Base-by-base conservation (phyloP, 164 flowering plant genomes). In the Stephania japonica region DNA sequence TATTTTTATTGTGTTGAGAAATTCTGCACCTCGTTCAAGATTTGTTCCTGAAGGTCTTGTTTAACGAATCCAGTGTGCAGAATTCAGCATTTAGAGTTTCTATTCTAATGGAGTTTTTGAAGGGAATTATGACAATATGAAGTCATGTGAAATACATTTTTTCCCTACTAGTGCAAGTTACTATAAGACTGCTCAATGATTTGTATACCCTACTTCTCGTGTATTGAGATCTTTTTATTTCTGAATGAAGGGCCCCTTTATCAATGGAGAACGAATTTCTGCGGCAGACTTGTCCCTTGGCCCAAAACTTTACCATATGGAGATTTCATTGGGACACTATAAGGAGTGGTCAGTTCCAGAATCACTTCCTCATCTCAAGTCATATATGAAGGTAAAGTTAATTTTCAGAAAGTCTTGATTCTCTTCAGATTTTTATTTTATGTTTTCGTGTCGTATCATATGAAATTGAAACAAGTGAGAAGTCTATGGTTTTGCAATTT, bases 311-410 rank as follows among this genome's bases (percentile, higher is more conserved):
- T 89, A 90, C 80, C 99, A 95, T 82, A 70, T 95, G 49, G 95
- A 93, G 83, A 88, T 95, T 81, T 91, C 97, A 70, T 78, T 95
- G 79, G 92, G 88, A 44, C 95, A 95, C 81, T 93, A 84, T 65
- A 93, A 95, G 82, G 83, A 85, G 10, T 95, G 98, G 99, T 84
- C 92, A 18, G 82, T 95, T 72, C 99, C 97, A 72, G 97, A 87
- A 67, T 87, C 94, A 71, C 93, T 95, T 76, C 82, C 90, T 23
- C 67, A 84, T 76, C 70, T 89, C 76, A 88, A 87, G 81, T 86
- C 93, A 27, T 95, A 95, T 81, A 91, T 93, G 98, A 83, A 95
- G 98, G 98, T 95, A 86, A 86, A 75, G 78, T 69, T 0, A 66
- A 26, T 44, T 11, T 18, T 23, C 27, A 27, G 59, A 38, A 7